Evolutionary conservation across 805 yeast species (phyloP).

Genomic region (Spathaspora boniae): DNA sequence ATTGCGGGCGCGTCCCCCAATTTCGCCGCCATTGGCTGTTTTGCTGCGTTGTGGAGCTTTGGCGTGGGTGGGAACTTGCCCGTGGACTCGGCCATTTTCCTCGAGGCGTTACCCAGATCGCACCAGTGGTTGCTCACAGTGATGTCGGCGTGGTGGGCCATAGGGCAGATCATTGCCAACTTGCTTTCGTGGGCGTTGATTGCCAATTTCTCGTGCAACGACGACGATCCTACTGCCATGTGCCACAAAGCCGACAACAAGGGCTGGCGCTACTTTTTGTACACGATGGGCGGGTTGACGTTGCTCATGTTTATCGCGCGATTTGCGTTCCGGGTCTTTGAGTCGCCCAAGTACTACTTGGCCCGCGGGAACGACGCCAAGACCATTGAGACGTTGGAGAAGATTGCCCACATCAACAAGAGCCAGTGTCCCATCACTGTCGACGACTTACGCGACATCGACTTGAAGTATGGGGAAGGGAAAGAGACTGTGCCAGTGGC

Average conservation of each 20-base stretch:
- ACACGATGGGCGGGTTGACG: slow-evolving; percentile 53
- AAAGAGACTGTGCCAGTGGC: slow-evolving; percentile 6
- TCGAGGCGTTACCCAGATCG: slow-evolving; percentile 25
- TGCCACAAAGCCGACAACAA: slow-evolving; percentile 49
- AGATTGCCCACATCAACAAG: slow-evolving; percentile 45
- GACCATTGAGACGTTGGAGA: slow-evolving; percentile 42
- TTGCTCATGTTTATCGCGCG: slow-evolving; percentile 31
- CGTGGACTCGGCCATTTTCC: slow-evolving; percentile 27
- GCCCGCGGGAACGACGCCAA: slow-evolving; percentile 50
- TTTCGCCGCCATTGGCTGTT: slow-evolving; percentile 26
- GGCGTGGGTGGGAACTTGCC: slow-evolving; percentile 33
- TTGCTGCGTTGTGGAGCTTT: slow-evolving; percentile 25
- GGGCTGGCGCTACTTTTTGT: slow-evolving; percentile 61
- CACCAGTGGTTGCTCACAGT: slow-evolving; percentile 27
- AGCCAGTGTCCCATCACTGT: slow-evolving; percentile 39
- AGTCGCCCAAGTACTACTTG: slow-evolving; percentile 54
- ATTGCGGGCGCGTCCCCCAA: slow-evolving; percentile 28
- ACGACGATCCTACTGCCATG: slow-evolving; percentile 15
- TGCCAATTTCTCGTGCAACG: slow-evolving; percentile 45
- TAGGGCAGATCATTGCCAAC: slow-evolving; percentile 55
- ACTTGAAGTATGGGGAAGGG: slow-evolving; percentile 23
- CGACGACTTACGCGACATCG: slow-evolving; percentile 45
- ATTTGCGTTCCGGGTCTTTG: slow-evolving; percentile 42
- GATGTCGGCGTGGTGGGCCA: slow-evolving; percentile 58
- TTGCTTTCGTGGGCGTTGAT: slow-evolving; percentile 56